Evolutionary conservation across 208 protist species (phyloP), one percentile per base, ranked within the genome.

Genomic region (Entamoeba dispar): DNA sequence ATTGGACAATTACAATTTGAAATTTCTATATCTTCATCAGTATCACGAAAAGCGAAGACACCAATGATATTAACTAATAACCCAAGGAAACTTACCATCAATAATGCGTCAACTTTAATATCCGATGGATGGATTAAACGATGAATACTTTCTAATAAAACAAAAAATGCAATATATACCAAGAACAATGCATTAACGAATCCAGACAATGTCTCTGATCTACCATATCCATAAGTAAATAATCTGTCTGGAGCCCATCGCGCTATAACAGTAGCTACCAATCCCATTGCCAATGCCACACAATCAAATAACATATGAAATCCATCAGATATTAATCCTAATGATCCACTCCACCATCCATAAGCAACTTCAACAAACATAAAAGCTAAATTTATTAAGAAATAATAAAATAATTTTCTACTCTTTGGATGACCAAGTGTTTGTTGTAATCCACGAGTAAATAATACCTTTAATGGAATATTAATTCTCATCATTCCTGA

Each of bases 251-350:
- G 92, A 14, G 50, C n/a, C 86, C 61, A 55, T 12, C 50, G 91
- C 4, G 93, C 7, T 14, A 94, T 86, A n/a, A 34, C 34, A 0
- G 86, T 61, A 4, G 86, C 69, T 22, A 93, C 43, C n/a, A 94
- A 91, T 49, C 50, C 49, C 22, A 94, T 50, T 38, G 50, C 34
- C 6, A 94, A 27, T n/a, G 93, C 43, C 8, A 91, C 19, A 50
- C 69, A 91, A 49, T 94, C 93, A 93, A 92, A 94, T 19, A 94
- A 49, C 93, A 94, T 94, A 34, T 94, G 93, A 90, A 94, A 94
- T 10, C 92, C 93, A 90, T 94, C 93, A 49, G 93, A 94, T 69
- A 94, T 86, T 31, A 94, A 31, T 12, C 43, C 69, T n/a, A 94
- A n/a, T 27, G 93, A 94, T 10, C 69, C 69, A 52, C 47, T 92